Base-by-base conservation (phyloP, 2,329 filamentous ascomycete genomes). In the Lizonia empirigonia region DNA sequence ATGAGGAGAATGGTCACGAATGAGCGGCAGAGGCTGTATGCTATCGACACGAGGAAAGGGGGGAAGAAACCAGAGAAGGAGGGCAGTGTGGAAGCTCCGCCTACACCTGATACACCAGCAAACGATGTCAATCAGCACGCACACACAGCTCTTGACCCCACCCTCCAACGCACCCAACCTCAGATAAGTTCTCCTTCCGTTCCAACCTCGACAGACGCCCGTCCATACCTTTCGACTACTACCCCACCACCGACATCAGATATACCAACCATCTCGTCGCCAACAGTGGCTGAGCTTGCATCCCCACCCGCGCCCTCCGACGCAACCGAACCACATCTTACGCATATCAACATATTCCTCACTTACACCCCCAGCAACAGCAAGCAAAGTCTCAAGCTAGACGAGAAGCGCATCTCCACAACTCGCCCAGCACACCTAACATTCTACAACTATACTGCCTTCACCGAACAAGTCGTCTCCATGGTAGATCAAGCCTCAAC, bases 301-400 rank as follows among this genome's bases (percentile, higher is more conserved):
- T 16, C 39, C 9, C 13, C 24, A 9, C 13, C 33, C 3, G 12
- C 24, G 6, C 13, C 33, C 3, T 12, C 16, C 6, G 22, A 41
- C 5, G 13, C 49, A 7, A 39, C 36, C 34, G 49, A 60, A 7
- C 57, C 56, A 3, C 18, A 57, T 13, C 58, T 71, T 7, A 56
- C 51, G 5, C 83, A 82, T 4, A 81, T 82, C 30, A 82, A 80
- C 26, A 83, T 83, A n/a, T 88, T 89, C 65, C 88, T 87, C 58
- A 89, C 56, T 3, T 50, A 54, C n/a, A 30, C 24, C 2, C 13
- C 38, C 9, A 29, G 26, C n/a, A 20, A 33, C 3, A 34, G 85
- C 22, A 87, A 83, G 64, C 87, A 89, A 55, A 85, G 85, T 20
- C 70, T 55, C 41, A 67, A 67, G 24, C 58, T 72, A 20, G 49